Conservation (phyloP, 345 rosid genomes). For the Excoecaria agallocha region DNA sequence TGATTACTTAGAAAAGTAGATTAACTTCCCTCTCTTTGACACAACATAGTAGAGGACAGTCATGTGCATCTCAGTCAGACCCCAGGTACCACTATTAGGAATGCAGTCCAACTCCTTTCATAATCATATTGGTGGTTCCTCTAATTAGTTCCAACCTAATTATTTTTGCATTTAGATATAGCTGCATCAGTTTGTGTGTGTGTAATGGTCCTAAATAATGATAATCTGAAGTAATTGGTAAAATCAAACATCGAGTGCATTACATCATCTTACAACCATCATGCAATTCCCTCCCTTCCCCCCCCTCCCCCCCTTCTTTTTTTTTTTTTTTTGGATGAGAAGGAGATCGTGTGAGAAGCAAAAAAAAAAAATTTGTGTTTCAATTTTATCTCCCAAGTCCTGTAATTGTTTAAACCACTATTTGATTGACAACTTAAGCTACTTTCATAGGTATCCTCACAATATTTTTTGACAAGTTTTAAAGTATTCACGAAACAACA, state of each 20-base stretch:
- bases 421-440: neutral
- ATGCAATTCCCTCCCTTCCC: neutral
- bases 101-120: no score
- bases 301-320: no score
- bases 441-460: neutral
- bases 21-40: no score
- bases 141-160: no score
- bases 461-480: neutral
- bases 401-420: neutral
- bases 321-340: neutral
- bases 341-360: neutral
- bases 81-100: no score
- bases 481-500: neutral
- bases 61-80: no score
- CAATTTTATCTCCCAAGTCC: neutral
- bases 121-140: no score
- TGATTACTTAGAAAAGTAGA: no score
- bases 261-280: neutral
- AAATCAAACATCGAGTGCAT: neutral
- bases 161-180: no score
- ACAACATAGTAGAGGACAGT: no score
- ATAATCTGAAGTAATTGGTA: neutral
- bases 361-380: no score
- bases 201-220: neutral
- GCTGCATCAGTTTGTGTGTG: no score